A percentile compares a stretch with the other conserved stretches of the same genome.
These are phyloP conservation scores for Metschnikowia henanensis DNA, from an alignment of 805 yeast species.

Conservation along the genomic window DNA sequence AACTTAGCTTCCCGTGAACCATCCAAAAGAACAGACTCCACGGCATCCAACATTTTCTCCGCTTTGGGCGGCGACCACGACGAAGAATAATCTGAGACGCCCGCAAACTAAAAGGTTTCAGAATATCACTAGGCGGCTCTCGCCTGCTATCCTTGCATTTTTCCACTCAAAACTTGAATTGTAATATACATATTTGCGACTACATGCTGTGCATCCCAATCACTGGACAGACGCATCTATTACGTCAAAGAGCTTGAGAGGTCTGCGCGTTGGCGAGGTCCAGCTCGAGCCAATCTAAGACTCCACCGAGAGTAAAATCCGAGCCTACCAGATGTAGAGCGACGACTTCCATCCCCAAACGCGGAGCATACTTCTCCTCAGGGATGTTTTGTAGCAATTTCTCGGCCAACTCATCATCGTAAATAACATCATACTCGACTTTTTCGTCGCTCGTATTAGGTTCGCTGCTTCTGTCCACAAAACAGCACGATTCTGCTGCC, in stretches of 20 bases:
- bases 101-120: slow-evolving; percentile 14
- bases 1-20: slow-evolving; percentile 43
- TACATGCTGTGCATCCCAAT: background rate
- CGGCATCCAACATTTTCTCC: slow-evolving; percentile 54
- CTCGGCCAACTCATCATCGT: slow-evolving; percentile 12
- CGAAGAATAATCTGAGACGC: slow-evolving; percentile 26
- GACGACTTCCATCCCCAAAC: background rate
- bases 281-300: background rate
- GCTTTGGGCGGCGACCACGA: slow-evolving; percentile 48
- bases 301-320: slow-evolving; percentile 6
- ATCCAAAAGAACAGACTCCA: slow-evolving; percentile 51
- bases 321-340: background rate
- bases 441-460: no score
- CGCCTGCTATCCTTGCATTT: slow-evolving; percentile 14
- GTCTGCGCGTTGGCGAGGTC: background rate
- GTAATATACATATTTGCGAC: slow-evolving; percentile 14
- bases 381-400: slow-evolving; percentile 8
- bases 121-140: slow-evolving; percentile 1
- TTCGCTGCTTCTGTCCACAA: background rate
- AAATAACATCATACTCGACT: slow-evolving; percentile 5
- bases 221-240: no score
- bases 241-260: no score
- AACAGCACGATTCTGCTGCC: background rate
- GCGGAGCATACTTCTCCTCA: background rate
- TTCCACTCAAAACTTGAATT: slow-evolving; percentile 14